Percentiles rank a stretch among this genome's conserved stretches.
Evolutionary conservation across 371 early-diverging fungal species (phyloP).

Genomic region (Mucor indicus): DNA sequence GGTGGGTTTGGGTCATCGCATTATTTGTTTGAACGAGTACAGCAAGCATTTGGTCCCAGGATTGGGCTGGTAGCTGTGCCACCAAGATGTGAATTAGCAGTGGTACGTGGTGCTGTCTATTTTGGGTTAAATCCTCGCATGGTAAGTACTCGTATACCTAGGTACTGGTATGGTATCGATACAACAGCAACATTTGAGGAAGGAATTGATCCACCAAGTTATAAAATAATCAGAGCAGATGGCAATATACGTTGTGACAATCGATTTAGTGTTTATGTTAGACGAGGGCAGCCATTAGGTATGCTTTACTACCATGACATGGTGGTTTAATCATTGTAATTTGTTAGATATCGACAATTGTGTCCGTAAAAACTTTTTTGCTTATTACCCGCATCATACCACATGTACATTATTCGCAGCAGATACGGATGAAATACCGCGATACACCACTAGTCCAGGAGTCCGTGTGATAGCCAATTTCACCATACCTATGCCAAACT

Average conservation of each 20-base stretch:
- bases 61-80: slow-evolving; percentile 50
- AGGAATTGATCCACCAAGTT: slow-evolving; percentile 51
- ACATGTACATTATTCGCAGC: slow-evolving; percentile 51
- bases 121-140: slow-evolving; percentile 57
- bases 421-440: slow-evolving; percentile 48
- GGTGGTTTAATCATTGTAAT: no score
- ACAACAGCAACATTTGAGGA: slow-evolving; percentile 57
- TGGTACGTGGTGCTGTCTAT: slow-evolving; percentile 55
- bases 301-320: neutral
- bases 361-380: slow-evolving; percentile 39
- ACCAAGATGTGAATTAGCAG: slow-evolving; percentile 53
- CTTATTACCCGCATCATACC: slow-evolving; percentile 51
- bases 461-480: slow-evolving; percentile 53
- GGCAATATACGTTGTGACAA: slow-evolving; percentile 52
- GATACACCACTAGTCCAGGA: slow-evolving; percentile 49
- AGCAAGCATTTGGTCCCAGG: slow-evolving; percentile 34
- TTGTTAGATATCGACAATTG: slow-evolving; percentile 28
- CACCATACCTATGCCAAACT: slow-evolving; percentile 51
- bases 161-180: slow-evolving; percentile 65
- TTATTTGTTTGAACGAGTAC: slow-evolving; percentile 55
- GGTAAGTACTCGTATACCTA: slow-evolving; percentile 57
- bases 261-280: slow-evolving; percentile 48
- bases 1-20: slow-evolving; percentile 65
- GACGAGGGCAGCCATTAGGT: slow-evolving; percentile 35
- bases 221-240: slow-evolving; percentile 48